Evolutionary conservation across 805 yeast species (phyloP).

Genomic region (Saturnispora sanitii): DNA sequence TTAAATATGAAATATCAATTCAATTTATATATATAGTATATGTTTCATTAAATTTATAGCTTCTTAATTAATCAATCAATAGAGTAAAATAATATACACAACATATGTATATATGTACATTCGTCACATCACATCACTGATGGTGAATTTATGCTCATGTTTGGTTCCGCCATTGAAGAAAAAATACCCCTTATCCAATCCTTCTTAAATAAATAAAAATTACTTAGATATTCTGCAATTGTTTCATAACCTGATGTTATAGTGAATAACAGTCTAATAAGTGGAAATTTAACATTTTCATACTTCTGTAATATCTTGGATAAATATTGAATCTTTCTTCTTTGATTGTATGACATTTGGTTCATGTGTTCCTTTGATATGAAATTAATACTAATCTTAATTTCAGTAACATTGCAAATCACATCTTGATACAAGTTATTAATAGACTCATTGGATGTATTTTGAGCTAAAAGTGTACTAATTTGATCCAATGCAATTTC

Average conservation of each 20-base stretch:
- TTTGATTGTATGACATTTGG: too few species aligned
- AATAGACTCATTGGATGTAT: too few species aligned
- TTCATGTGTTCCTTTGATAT: too few species aligned
- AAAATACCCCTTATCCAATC: constrained; percentile 31
- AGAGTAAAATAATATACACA: constrained; percentile 1
- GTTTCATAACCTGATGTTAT: constrained; percentile 49
- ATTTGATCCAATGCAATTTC: too few species aligned
- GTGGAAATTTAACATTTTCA: constrained; percentile 31
- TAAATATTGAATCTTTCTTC: too few species aligned
- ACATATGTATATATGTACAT: neutral
- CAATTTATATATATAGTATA: neutral
- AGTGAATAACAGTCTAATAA: constrained; percentile 35
- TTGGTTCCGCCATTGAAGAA: constrained; percentile 25
- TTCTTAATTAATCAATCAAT: neutral
- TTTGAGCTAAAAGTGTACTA: too few species aligned
- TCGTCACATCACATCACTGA: constrained; percentile 1
- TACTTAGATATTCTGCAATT: constrained; percentile 54
- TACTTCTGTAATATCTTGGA: constrained; percentile 31
- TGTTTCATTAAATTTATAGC: too few species aligned
- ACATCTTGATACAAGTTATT: too few species aligned
- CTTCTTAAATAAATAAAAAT: constrained; percentile 43
- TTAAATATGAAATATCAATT: neutral
- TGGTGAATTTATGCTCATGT: neutral
- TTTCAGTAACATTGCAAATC: too few species aligned
- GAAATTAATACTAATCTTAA: too few species aligned